These are phyloP conservation scores for Fusarium sp. DNA, from an alignment of 2,329 filamentous ascomycete species.

Conservation along the genomic window DNA sequence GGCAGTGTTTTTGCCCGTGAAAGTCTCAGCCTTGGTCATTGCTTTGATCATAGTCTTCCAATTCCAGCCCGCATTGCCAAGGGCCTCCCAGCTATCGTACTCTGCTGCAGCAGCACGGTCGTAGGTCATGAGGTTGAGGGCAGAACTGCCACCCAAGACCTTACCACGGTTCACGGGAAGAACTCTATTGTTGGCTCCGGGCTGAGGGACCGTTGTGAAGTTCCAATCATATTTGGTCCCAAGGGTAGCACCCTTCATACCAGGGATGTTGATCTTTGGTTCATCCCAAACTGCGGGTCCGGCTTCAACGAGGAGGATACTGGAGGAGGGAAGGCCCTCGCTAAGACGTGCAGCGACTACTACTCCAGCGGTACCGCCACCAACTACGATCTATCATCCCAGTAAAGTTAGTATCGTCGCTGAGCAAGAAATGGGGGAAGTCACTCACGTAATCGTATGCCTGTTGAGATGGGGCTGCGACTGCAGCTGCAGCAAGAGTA, in stretches of 20 bases:
- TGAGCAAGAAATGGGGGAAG: not conserved
- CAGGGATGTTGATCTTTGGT: constrained; percentile 25
- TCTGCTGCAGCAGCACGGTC: constrained; percentile 47
- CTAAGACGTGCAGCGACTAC: constrained; percentile 51
- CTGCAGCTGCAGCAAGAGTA: constrained; percentile 28
- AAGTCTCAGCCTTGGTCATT: constrained; percentile 39
- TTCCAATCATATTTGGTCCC: constrained; percentile 51
- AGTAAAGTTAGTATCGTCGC: not conserved
- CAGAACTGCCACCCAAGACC: constrained; percentile 50
- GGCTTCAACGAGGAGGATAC: constrained; percentile 21
- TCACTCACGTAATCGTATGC: constrained; percentile 43
- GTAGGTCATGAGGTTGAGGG: constrained; percentile 52
- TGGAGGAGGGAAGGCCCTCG: constrained; percentile 43
- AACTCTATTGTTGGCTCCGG: constrained; percentile 38
- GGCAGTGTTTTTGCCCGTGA: constrained; percentile 42
- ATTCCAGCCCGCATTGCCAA: constrained; percentile 56
- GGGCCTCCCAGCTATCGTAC: constrained; percentile 54
- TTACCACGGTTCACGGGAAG: constrained; percentile 44
- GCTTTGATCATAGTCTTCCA: constrained; percentile 49
- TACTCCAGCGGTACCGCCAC: constrained; percentile 52
- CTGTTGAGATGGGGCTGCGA: constrained; percentile 32
- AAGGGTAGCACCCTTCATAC: constrained; percentile 29
- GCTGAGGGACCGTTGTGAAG: constrained; percentile 49
- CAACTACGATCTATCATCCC: constrained; percentile 45
- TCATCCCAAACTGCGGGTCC: constrained; percentile 17